A percentile compares a stretch with the other conserved stretches of the same genome.
Conservation (phyloP, 257 asterid species). For the Capsicum baccatum region DNA sequence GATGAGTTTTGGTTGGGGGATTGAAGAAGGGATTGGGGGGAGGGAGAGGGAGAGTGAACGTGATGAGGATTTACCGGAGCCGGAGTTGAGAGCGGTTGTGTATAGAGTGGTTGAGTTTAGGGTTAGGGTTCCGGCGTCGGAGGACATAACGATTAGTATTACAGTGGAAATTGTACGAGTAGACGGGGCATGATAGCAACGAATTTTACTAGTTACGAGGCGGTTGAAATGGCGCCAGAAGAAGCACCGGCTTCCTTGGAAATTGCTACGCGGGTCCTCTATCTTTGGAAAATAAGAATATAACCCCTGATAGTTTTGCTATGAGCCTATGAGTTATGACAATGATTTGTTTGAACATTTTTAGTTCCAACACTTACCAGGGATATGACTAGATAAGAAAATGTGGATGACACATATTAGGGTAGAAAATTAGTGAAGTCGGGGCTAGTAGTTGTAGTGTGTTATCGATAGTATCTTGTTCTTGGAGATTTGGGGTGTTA, state of each 20-base stretch:
- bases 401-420: no score
- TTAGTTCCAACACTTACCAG: no score
- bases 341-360: no score
- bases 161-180: background rate
- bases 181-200: background rate
- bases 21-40: constrained; percentile 49
- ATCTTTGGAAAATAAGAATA: no score
- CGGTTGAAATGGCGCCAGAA: constrained; percentile 37
- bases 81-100: constrained; percentile 58
- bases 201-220: background rate
- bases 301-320: no score
- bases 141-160: constrained; percentile 49
- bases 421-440: no score
- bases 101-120: constrained; percentile 58
- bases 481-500: no score
- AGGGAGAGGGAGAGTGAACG: constrained; percentile 32
- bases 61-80: constrained; percentile 42
- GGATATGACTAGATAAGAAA: no score
- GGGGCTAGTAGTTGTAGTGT: no score
- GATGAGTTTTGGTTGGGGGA: constrained; percentile 74
- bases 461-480: no score
- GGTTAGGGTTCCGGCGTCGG: constrained; percentile 49
- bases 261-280: background rate
- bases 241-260: background rate
- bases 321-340: no score